Percentiles rank a stretch among this genome's conserved stretches.
Conservation (phyloP, 768 basidiomycete genomes). For the Scleroderma citrinum region DNA sequence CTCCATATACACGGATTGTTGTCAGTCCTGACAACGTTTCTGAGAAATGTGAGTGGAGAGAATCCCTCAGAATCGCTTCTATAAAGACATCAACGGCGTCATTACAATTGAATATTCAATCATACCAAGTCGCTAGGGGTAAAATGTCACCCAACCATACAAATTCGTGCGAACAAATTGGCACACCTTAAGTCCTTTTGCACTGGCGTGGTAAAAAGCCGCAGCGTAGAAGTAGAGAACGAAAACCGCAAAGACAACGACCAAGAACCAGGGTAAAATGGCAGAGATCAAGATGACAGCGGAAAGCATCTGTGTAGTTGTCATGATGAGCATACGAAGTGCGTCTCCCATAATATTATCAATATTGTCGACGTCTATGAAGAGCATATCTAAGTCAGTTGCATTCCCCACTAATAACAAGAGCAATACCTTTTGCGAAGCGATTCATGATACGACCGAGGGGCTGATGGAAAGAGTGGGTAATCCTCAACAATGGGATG, state of each 20-base stretch:
- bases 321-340: constrained; percentile 64
- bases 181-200: constrained; percentile 76
- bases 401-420: neutral
- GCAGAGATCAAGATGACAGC: constrained; percentile 76
- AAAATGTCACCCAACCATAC: constrained; percentile 1
- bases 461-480: constrained; percentile 38
- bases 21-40: constrained; percentile 83
- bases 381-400: neutral
- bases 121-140: constrained; percentile 47
- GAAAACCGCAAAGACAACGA: constrained; percentile 58
- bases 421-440: constrained; percentile 63
- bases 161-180: neutral
- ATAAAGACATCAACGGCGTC: neutral
- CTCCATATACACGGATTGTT: constrained; percentile 86
- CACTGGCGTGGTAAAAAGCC: constrained; percentile 78
- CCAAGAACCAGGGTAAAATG: constrained; percentile 78
- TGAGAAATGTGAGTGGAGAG: constrained; percentile 88
- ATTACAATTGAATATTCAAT: constrained; percentile 2
- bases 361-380: constrained; percentile 65
- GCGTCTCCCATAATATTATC: constrained; percentile 75
- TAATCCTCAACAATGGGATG: neutral
- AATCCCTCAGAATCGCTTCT: constrained; percentile 83
- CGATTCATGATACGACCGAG: constrained; percentile 87
- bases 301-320: constrained; percentile 60
- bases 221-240: constrained; percentile 66